Evolutionary conservation across 805 yeast species (phyloP), one percentile per base, ranked within the genome.

Genomic region (Lachancea quebecensis): DNA sequence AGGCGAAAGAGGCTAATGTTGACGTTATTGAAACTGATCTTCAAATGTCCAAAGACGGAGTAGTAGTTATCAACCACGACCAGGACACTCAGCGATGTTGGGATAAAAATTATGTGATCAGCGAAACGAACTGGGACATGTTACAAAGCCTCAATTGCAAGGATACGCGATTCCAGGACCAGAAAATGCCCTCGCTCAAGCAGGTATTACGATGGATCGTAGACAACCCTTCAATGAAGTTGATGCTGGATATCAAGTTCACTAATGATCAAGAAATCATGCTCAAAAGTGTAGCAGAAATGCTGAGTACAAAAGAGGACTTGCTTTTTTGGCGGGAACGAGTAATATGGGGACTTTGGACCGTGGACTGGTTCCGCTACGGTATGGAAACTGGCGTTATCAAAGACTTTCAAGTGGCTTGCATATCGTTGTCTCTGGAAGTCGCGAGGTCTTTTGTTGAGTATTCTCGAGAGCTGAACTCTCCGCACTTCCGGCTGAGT

Each of bases 61-160:
- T 66, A 4, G 71, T 78, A 2, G 77, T 79, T 15, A 65, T 79
- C 40, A 73, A 74, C 49, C 85, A 79, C 52, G 84, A 79, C 47
- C 62, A 71, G 3, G 61, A 57, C 39, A 70, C 82, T 0, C 73
- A 71, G 4, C 68, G 84, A 43, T 67, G 71, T 32, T 79, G 75
- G 64, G 65, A 72, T 42, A 55, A 59, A 33, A 58, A 71, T 33
- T 46, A 57, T 36, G 56, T 54, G 7, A 72, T 78, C 46, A 59
- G 63, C 10, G 64, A 69, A 3, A 62, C 73, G 1, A 42, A 59
- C 46, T 41, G 68, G 52, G 59, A 45, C 39, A 71, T 62, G 6
- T 54, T 77, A 40, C 66, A 66, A 39, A 49, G 59, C 37, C 55
- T 77, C 44, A 55, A 53, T 18, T 52, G 57, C 38, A 59, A 56